Conservation (phyloP, 768 basidiomycete species). For the Leccinellum luteum region DNA sequence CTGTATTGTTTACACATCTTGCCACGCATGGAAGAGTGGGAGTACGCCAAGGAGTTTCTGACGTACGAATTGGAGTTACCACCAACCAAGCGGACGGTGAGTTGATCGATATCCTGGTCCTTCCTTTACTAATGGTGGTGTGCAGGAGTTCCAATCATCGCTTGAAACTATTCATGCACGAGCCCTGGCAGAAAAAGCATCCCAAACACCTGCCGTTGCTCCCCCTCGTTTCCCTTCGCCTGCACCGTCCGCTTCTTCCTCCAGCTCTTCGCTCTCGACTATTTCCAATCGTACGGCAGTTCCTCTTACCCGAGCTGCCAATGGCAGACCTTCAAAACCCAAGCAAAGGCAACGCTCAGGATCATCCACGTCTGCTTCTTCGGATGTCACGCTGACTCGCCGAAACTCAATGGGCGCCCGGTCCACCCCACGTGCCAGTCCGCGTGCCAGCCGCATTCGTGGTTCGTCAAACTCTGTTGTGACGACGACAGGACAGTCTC, state of each 20-base stretch:
- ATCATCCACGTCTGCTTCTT: constrained; percentile 25
- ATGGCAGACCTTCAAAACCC: constrained; percentile 8
- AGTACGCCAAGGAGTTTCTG: constrained; percentile 74
- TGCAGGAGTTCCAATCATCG: constrained; percentile 33
- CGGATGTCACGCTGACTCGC: constrained; percentile 26
- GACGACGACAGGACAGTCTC: constrained; percentile 17
- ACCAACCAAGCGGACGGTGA: constrained; percentile 50
- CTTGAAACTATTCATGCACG: constrained; percentile 15
- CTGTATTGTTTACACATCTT: constrained; percentile 73
- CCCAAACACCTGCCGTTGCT: constrained; percentile 20
- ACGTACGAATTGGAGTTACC: constrained; percentile 68
- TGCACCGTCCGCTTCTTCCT: constrained; percentile 56
- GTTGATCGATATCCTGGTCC: constrained; percentile 8
- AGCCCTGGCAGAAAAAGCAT: constrained; percentile 29
- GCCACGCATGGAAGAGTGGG: constrained; percentile 75
- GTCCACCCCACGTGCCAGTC: constrained; percentile 8
- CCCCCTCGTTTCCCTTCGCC: constrained; percentile 41
- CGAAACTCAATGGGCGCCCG: constrained; percentile 5
- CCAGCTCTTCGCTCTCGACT: constrained; percentile 65
- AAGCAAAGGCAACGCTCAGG: constrained; percentile 11
- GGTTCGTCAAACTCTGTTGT: constrained; percentile 8
- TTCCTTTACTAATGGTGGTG: constrained; percentile 5
- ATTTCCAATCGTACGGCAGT: constrained; percentile 72
- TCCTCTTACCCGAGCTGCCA: constrained; percentile 36
- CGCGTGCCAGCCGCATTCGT: constrained; percentile 17